These are phyloP conservation scores for Isoetes taiwanensis DNA, from an alignment of 75 land plant species.

Conservation along the genomic window DNA sequence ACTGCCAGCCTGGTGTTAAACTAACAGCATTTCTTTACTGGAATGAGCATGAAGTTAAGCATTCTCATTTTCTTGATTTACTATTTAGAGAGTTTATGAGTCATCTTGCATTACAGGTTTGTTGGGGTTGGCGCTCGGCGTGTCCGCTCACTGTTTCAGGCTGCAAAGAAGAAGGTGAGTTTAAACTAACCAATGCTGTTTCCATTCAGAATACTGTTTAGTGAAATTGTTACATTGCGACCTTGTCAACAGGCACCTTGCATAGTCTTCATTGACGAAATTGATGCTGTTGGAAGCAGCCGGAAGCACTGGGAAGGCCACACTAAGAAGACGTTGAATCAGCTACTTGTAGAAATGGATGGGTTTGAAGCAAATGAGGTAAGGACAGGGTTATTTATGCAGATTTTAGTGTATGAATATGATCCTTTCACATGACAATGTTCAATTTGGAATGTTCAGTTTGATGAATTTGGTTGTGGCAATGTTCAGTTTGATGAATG, in stretches of 20 bases:
- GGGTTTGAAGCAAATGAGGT: conserved; percentile 99
- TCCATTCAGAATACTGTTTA: background rate
- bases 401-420: too few relatives aligned
- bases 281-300: conserved; percentile 98
- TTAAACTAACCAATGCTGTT: background rate
- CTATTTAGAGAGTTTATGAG: background rate
- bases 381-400: too few relatives aligned
- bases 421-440: too few relatives aligned
- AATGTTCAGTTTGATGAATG: too few relatives aligned
- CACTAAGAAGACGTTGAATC: conserved; percentile 96
- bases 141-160: conserved; percentile 91
- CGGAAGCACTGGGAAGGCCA: conserved; percentile 99
- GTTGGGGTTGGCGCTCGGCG: conserved; percentile 99
- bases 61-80: background rate
- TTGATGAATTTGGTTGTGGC: background rate
- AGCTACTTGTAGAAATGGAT: conserved; percentile 99
- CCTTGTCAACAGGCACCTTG: conserved; percentile 72
- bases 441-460: background rate
- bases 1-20: too few relatives aligned
- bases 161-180: conserved; percentile 92
- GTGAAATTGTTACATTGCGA: background rate
- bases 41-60: background rate
- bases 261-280: conserved; percentile 98
- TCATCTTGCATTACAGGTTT: conserved; percentile 48
- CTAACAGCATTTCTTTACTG: too few relatives aligned